Base-by-base conservation (phyloP, 768 basidiomycete genomes). In the Scleroderma citrinum region DNA sequence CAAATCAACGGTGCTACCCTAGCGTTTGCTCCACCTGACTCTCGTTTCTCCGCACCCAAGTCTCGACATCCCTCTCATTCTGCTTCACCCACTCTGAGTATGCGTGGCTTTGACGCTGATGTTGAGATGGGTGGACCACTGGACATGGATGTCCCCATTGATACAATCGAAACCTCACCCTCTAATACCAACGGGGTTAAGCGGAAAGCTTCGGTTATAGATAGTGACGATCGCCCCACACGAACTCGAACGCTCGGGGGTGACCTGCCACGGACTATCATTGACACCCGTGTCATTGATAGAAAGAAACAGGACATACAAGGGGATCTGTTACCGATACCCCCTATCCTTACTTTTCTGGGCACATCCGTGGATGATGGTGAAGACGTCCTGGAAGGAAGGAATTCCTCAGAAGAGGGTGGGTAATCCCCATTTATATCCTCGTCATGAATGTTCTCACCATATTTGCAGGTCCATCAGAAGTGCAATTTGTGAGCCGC, bases 391-490 rank as follows among this genome's bases (percentile, higher is more conserved):
- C 67, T 96, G 34, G 92, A 97, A 64, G 89, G 72, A 3, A 72
- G 80, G 44, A 97, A 99, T n/a, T n/a, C n/a, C 71, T 74, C 82
- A 7, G 86, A 85, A 51, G 75, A 77, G 36, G 76, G 72, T 44
- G n/a, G 77, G 84, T 81, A 57, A 44, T 75, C 73, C 2, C 20
- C 17, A 17, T 20, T 55, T 24, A 35, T 32, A 19, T 21, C 16
- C 11, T 34, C 26, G 16, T 40, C 8, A n/a, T 26, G 7, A 16
- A 14, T 2, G 51, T 44, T 13, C 23, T 35, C 34, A 46, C 38
- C 30, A 49, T 32, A 20, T 24, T 24, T 7, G 13, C 49, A 83
- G 85, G 76, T n/a, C 72, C 76, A 4, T 76, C 78, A 16, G 91
- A 92, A 58, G 75, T 97, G 14, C 68, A 77, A 6, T 82, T 82